These are phyloP conservation scores for Calonectria multiphialidica DNA, from an alignment of 2,329 filamentous ascomycete genomes.

Conservation along the genomic window DNA sequence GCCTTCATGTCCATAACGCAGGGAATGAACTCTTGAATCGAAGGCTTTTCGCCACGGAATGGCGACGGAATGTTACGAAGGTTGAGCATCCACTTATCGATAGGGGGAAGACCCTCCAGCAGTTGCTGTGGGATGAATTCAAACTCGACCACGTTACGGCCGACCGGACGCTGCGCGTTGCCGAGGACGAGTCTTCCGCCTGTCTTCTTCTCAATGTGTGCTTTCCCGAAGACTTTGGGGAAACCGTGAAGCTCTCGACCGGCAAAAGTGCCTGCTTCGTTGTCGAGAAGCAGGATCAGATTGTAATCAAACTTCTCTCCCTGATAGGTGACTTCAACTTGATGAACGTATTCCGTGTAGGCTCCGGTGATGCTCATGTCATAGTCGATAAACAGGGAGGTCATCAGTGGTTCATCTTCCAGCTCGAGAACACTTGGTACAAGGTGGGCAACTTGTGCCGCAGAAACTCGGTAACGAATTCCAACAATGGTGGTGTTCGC, in stretches of 20 bases:
- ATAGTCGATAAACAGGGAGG: slow-evolving; percentile 16
- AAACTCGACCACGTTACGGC: slow-evolving; percentile 19
- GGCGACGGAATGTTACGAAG: slow-evolving; percentile 23
- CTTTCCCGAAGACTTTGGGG: slow-evolving; percentile 24
- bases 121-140: slow-evolving; percentile 23
- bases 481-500: slow-evolving; percentile 18
- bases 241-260: slow-evolving; percentile 22
- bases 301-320: slow-evolving; percentile 22
- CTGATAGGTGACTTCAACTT: slow-evolving; percentile 24
- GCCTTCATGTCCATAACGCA: not conserved
- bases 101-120: slow-evolving; percentile 5
- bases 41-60: not conserved
- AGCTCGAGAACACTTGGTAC: slow-evolving; percentile 20
- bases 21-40: slow-evolving; percentile 15
- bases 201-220: slow-evolving; percentile 13
- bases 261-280: slow-evolving; percentile 24
- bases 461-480: slow-evolving; percentile 23
- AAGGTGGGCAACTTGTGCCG: slow-evolving; percentile 16
- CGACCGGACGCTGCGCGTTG: slow-evolving; percentile 14
- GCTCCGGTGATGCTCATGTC: slow-evolving; percentile 16
- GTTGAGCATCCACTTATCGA: slow-evolving; percentile 21
- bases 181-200: slow-evolving; percentile 14
- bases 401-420: slow-evolving; percentile 23
- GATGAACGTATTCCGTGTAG: slow-evolving; percentile 23
- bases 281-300: slow-evolving; percentile 23